Base-by-base conservation (phyloP, 768 basidiomycete genomes). In the Candolleomyces efflorescens region DNA sequence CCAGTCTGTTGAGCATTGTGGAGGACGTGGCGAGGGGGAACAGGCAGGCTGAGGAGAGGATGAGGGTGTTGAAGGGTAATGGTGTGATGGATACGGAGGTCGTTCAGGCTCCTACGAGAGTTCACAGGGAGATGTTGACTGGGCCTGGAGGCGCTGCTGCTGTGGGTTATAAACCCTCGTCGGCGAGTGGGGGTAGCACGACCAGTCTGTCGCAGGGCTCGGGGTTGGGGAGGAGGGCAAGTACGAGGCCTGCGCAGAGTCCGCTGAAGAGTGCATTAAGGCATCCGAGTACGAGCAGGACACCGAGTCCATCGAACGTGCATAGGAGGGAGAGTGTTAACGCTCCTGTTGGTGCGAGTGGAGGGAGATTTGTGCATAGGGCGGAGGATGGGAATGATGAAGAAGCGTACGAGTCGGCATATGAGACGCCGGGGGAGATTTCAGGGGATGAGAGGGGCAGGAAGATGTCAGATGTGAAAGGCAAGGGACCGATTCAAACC, bases 261-360 rank as follows among this genome's bases (percentile, higher is more conserved):
- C 87, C 87, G 0, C 64, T 90, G 32, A 76, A 80, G 54, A 88
- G 87, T 54, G 89, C 87, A 22, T 60, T 90, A 70, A 79, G 81
- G 62, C 79, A 80, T 58, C 46, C 75, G 12, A 82, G 79, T 58
- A 68, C 79, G 48, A 77, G 79, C 23, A 79, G 82, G 9, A 82
- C 82, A 22, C 82, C 83, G 7, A 57, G 67, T 50, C 66, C 66
- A 0, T 15, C 24, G 23, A 41, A 41, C 5, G 27, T 58, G 46
- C 45, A 24, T 24, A 10, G 23, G 43, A 23, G 23, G 32, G 60
- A 54, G 2, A 44, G 20, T n/a, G 43, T 22, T 13, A n/a, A 17
- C 17, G 43, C 6, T 17, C 17, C 17, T 44, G 43, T 15, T 15
- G 3, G 17, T 17, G 43, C 43, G 3, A 44, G 43, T 3, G 43